Evolutionary conservation across 768 basidiomycete genomes (phyloP).

Genomic region (Calocera viscosa): DNA sequence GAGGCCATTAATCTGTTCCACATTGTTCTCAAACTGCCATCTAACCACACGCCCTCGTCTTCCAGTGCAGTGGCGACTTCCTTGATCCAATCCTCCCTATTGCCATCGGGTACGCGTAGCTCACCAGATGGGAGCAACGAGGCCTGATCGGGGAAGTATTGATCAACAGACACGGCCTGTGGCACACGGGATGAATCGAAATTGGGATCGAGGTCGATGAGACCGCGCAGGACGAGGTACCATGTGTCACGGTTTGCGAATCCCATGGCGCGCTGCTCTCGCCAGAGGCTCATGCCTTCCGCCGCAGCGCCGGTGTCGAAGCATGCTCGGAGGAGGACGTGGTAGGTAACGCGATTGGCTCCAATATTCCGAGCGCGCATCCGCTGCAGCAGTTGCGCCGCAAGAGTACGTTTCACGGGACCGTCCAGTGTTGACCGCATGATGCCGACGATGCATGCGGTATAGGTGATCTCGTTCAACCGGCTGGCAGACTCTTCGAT

Average conservation of each 20-base stretch:
- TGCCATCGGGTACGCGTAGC: neutral
- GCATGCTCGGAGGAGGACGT: slow-evolving; percentile 60
- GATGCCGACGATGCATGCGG: slow-evolving; percentile 59
- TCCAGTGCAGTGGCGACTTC: neutral
- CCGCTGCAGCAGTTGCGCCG: slow-evolving; percentile 38
- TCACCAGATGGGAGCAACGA: neutral
- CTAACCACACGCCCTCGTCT: neutral
- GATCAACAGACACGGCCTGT: neutral
- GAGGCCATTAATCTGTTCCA: neutral
- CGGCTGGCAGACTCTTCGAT: slow-evolving; percentile 14
- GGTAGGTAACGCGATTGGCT: slow-evolving; percentile 55
- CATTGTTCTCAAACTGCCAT: neutral
- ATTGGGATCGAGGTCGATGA: neutral
- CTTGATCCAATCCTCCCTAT: neutral
- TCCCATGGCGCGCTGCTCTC: neutral
- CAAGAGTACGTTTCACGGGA: slow-evolving; percentile 19
- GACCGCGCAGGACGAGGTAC: neutral
- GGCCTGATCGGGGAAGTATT: neutral
- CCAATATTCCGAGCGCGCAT: slow-evolving; percentile 47
- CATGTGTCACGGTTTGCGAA: neutral
- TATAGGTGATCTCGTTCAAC: slow-evolving; percentile 77
- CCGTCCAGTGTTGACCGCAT: slow-evolving; percentile 34
- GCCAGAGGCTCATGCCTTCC: slow-evolving; percentile 23
- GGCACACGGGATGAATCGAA: neutral
- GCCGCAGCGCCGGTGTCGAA: slow-evolving; percentile 40